Evolutionary conservation across 2,329 filamentous ascomycete genomes (phyloP).

Genomic region (Colletotrichum euphorbiae): DNA sequence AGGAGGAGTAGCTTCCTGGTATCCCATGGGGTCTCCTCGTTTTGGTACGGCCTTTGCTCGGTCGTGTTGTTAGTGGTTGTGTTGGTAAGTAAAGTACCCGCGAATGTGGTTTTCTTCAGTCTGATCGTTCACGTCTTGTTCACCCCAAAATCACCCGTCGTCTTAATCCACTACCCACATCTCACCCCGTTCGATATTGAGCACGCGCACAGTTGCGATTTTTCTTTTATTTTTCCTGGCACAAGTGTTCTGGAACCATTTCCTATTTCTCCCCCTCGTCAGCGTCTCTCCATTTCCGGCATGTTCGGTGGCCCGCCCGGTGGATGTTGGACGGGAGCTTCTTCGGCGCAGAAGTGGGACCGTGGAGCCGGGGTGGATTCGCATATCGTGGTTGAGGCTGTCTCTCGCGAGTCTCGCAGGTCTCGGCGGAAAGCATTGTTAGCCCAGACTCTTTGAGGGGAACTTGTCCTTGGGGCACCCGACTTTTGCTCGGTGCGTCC

Average conservation of each 20-base stretch:
- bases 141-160: conserved; percentile 6
- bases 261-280: conserved; percentile 21
- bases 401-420: too few species aligned
- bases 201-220: conserved; percentile 9
- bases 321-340: conserved; percentile 35
- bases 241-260: background rate
- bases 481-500: background rate
- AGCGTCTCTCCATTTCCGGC: conserved; percentile 35
- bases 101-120: background rate
- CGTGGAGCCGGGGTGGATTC: conserved; percentile 35
- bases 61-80: conserved; percentile 35
- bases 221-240: background rate
- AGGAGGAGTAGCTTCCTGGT: conserved; percentile 40
- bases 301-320: conserved; percentile 38
- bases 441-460: too few species aligned
- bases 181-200: conserved; percentile 1
- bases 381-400: conserved; percentile 18
- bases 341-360: conserved; percentile 39
- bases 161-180: conserved; percentile 17
- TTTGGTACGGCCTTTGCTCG: conserved; percentile 40
- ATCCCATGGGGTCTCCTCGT: conserved; percentile 40
- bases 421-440: too few species aligned
- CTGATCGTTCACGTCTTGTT: conserved; percentile 9
- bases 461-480: background rate
- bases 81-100: conserved; percentile 36